Evolutionary conservation across 208 protist genomes (phyloP).

Genomic region (Leishmania tarentolae): DNA sequence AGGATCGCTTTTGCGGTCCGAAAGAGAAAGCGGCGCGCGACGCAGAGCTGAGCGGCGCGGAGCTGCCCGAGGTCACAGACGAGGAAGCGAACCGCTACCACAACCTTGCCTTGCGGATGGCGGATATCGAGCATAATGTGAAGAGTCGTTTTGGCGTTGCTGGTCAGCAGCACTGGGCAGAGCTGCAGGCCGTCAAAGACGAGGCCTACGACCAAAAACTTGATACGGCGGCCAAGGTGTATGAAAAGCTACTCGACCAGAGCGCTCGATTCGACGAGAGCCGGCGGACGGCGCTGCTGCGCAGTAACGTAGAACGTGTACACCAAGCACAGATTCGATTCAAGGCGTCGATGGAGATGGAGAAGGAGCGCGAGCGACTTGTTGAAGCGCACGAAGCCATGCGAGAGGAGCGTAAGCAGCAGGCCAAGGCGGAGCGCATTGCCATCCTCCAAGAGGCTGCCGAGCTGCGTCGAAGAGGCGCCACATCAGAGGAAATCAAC

Average conservation of each 20-base stretch:
- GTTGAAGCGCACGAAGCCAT: conserved; percentile 77
- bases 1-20: conserved; percentile 62
- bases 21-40: conserved; percentile 47
- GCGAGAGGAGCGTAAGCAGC: conserved; percentile 49
- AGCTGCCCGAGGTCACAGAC: conserved; percentile 76
- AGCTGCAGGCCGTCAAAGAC: conserved; percentile 87
- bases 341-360: conserved; percentile 83
- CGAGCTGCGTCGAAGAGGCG: conserved; percentile 56
- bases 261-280: conserved; percentile 72
- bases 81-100: conserved; percentile 85
- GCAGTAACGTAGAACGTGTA: conserved; percentile 70
- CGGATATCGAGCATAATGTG: conserved; percentile 72
- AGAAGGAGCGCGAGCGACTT: conserved; percentile 74
- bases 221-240: conserved; percentile 72
- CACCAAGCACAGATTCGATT: conserved; percentile 87
- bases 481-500: conserved; percentile 46
- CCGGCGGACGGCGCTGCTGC: conserved; percentile 59
- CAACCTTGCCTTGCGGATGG: conserved; percentile 67
- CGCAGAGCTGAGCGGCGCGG: conserved; percentile 47
- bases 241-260: conserved; percentile 78
- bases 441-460: conserved; percentile 59
- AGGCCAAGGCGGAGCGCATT: conserved; percentile 54
- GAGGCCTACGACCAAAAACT: conserved; percentile 77
- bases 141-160: conserved; percentile 76
- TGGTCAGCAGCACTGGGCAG: conserved; percentile 83